Percentiles rank a stretch among this genome's conserved stretches.
Conservation (phyloP, 116 monocot species). For the Zostera marina region DNA sequence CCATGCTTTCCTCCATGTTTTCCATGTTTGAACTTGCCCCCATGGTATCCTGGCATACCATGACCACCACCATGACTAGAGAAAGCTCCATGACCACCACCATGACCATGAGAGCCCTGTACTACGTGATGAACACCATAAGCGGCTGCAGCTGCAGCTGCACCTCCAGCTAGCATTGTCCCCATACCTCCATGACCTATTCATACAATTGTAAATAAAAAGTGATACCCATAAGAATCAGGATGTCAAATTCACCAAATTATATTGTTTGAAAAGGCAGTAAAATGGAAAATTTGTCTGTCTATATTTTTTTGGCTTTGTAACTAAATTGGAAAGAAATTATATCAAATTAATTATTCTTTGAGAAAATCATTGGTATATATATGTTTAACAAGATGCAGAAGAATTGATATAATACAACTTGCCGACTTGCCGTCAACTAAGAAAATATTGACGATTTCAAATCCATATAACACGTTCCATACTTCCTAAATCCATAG, state of each 20-base stretch:
- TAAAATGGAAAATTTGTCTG: too few relatives aligned
- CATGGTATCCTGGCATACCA: conserved; percentile 11
- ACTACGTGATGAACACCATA: conserved; percentile 26
- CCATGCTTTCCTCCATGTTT: conserved; percentile 10
- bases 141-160: conserved; percentile 57
- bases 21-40: conserved; percentile 16
- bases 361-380: too few relatives aligned
- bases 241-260: background rate
- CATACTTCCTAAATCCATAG: too few relatives aligned
- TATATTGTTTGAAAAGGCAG: background rate
- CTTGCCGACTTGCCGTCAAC: too few relatives aligned
- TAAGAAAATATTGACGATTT: too few relatives aligned
- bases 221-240: background rate
- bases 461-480: too few relatives aligned
- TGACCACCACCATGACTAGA: conserved; percentile 1
- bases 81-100: conserved; percentile 15
- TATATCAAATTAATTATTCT: too few relatives aligned
- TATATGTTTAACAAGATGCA: too few relatives aligned
- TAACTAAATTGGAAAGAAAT: too few relatives aligned
- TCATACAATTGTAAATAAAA: background rate
- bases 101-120: conserved; percentile 5
- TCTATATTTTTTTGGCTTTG: too few relatives aligned
- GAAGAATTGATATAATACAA: too few relatives aligned
- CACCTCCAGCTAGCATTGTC: conserved; percentile 46
- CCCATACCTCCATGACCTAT: conserved; percentile 24